Base-by-base conservation (phyloP, 257 asterid genomes). In the Solanum pinnatisectum region DNA sequence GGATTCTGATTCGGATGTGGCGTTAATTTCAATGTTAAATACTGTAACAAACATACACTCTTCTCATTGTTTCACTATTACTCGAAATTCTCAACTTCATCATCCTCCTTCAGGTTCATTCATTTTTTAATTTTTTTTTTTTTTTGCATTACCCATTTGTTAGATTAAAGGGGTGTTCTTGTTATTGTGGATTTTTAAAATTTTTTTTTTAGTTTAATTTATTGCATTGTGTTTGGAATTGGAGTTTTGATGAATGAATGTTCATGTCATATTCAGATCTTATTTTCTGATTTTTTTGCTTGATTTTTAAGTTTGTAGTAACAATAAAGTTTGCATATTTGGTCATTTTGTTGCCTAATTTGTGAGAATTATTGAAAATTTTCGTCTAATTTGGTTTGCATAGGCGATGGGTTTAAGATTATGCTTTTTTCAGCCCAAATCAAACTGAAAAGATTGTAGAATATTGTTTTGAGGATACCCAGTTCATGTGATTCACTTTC, bases 1-100 rank as follows among this genome's bases (percentile, higher is more conserved):
- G 60, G 82, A 82, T 82, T 85, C 87, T 85, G 88, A 88, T 91
- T 89, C 86, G 90, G 88, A 87, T 78, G 88, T 36, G 92, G 89
- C 92, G 88, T 89, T 93, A 84, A 36, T 78, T 87, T 92, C 90
- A 40, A 87, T 87, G 93, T 84, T 10, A 82, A 82, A 87, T 90
- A 11, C 85, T 89, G 40, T 87, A 78, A 72, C 67, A 23, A 86
- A 36, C 60, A 72, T 83, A 77, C 25, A 23, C 35, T 0, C 18
- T 5, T 82, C 30, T 90, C 27, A 44, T 1, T 10, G 9, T 40
- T 65, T 68, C 39, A 84, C 67, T 59, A 59, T 20, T 59, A 59
- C 25, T 87, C 71, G 90, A 89, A 88, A 85, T 90, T 90, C 87
- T 84, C 91, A 88, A 65, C 88, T 65, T 39, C 84, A 27, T 18